phyloP scores from a whole-genome alignment of 1,139 yeast genomes.

The Nakaseomyces kungkrabaensis region DNA sequence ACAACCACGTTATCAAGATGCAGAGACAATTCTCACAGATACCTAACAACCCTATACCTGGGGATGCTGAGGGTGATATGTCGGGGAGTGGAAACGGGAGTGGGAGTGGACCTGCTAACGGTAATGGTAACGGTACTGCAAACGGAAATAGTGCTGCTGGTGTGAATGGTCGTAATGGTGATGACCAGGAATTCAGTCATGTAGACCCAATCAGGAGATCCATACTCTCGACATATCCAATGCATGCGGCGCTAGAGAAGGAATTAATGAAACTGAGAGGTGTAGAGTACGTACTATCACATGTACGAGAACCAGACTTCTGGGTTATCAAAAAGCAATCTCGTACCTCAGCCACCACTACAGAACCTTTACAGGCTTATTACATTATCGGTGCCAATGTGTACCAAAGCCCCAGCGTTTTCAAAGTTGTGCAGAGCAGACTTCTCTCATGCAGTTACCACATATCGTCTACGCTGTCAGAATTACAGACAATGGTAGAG shows the following conservation, averaged over 20 bases:
- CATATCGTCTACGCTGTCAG: constrained; percentile 19
- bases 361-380: constrained; percentile 57
- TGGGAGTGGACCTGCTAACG: constrained; percentile 4
- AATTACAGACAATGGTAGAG: constrained; percentile 20
- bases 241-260: constrained; percentile 32
- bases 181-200: constrained; percentile 11
- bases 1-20: constrained; percentile 91
- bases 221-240: constrained; percentile 22
- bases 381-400: constrained; percentile 87
- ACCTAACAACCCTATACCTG: constrained; percentile 10
- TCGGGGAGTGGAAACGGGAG: too few relatives aligned
- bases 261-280: constrained; percentile 77
- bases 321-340: constrained; percentile 85
- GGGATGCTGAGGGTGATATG: constrained; percentile 1
- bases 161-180: not conserved
- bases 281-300: constrained; percentile 66
- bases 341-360: constrained; percentile 36
- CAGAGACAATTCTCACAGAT: constrained; percentile 61
- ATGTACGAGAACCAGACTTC: constrained; percentile 77
- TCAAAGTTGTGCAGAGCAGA: constrained; percentile 47
- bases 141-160: constrained; percentile 6
- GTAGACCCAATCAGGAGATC: constrained; percentile 20
- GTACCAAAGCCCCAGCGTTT: constrained; percentile 73
- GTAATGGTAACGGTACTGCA: constrained; percentile 4
- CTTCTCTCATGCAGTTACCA: constrained; percentile 31